A percentile compares a stretch with the other conserved stretches of the same genome.
phyloP scores from a whole-genome alignment of 2,329 filamentous ascomycete species.

The Penicillium digitatum region DNA sequence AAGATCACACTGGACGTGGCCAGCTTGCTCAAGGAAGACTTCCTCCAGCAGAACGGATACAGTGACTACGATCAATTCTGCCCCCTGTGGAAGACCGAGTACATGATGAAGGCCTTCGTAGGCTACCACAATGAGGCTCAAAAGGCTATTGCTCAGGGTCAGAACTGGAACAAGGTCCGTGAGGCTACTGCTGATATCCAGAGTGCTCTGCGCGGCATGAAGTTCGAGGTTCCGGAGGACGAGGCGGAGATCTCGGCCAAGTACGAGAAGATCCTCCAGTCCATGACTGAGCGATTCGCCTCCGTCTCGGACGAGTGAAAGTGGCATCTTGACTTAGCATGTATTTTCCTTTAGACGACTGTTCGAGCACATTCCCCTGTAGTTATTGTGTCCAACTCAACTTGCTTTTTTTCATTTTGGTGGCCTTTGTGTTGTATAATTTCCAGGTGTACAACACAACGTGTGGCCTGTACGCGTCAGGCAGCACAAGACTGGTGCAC shows the following conservation, averaged over 20 bases:
- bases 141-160: conserved; percentile 87
- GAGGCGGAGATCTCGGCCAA: conserved; percentile 79
- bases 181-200: conserved; percentile 87
- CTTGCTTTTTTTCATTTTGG: conserved; percentile 11
- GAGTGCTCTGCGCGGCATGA: conserved; percentile 79
- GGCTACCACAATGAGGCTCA: conserved; percentile 96
- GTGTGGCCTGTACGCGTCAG: conserved; percentile 1
- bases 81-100: conserved; percentile 98
- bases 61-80: conserved; percentile 99
- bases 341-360: conserved; percentile 24
- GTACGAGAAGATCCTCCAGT: conserved; percentile 89
- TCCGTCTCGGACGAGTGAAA: conserved; percentile 87
- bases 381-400: conserved; percentile 28
- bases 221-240: conserved; percentile 90
- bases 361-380: conserved; percentile 37
- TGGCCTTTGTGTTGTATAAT: not conserved
- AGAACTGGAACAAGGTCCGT: conserved; percentile 87
- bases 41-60: conserved; percentile 98
- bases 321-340: conserved; percentile 16
- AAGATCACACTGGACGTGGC: conserved; percentile 97
- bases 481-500: not conserved
- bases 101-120: conserved; percentile 99
- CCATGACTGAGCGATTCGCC: conserved; percentile 96
- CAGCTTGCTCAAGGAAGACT: conserved; percentile 92
- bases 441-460: not conserved